Base-by-base conservation (phyloP, 176 grass and related monocot genomes). In the Lolium multiflorum region DNA sequence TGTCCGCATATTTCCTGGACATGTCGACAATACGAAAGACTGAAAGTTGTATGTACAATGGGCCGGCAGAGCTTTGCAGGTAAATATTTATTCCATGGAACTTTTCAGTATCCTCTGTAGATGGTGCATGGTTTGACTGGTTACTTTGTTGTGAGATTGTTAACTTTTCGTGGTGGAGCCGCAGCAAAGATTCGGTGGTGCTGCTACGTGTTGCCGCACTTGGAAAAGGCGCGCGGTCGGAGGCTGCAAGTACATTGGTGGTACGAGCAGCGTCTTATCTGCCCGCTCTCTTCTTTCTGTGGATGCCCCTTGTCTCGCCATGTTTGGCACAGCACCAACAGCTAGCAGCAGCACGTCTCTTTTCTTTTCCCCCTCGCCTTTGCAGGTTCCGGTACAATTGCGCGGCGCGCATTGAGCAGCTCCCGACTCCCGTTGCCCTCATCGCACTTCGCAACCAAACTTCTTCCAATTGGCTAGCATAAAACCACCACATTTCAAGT, bases 41-140 rank as follows among this genome's bases (percentile, higher is more conserved):
- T 43, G 41, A 43, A 43, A 35, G 31, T 35, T 35, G 31, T 35
- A 35, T 35, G 31, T 35, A 35, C 31, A 35, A 35, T 35, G 31
- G 31, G 31, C 31, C 31, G 31, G 31, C 31, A 35, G 31, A 35
- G 31, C 31, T 35, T 64, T 28, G 4, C 10, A 11, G 22, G 57
- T 11, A 60, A 26, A 65, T 2, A 13, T 65, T 28, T 31, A 6
- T 65, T 65, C 12, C 61, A 13, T 65, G 0, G 25, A 65, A 28
- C 24, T 63, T 26, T 28, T 63, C 11, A 63, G 24, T 12, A 66
- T 66, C 11, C 26, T 15, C 1, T 16, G 5, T 16, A 20, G 46
- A 63, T 26, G 60, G 28, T 25, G 22, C 71, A 50, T 74, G 71
- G 71, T 74, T 74, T 74, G 43, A 73, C 43, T 24, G n/a, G n/a